Evolutionary conservation across 176 grass and related monocot genomes (phyloP), one percentile per base, ranked within the genome.

Genomic region (Themeda triandra): DNA sequence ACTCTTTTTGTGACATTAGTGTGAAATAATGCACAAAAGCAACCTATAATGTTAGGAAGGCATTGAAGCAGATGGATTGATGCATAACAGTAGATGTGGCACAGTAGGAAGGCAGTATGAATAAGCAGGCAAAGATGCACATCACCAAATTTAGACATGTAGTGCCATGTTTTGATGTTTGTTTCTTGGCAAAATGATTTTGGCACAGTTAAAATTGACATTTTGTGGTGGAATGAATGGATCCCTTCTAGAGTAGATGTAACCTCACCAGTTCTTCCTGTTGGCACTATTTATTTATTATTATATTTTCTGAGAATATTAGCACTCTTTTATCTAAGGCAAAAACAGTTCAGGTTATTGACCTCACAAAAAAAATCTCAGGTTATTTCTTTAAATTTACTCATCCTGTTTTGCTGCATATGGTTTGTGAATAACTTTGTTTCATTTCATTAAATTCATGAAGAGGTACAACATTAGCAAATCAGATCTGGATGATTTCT

Each of bases 381-480:
- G 24, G 15, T 9, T 42, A 11, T 66, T 67, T 19, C 46, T 41
- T 78, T 56, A 73, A 27, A 48, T 41, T 71, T 44, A 84, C 32
- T 73, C 15, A 56, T 74, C 33, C 32, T 87, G 18, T 72, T 74
- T 23, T 66, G 17, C 68, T 75, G 39, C 18, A 78, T 31, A 77
- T 69, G n/a, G 25, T 77, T 65, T 79, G 10, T 59, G 63, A 42
- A 30, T 88, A 31, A 73, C 27, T 87, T 66, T 14, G 62, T 39
- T 81, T 65, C 23, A 10, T 15, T 66, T 13, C 62, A 12, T 32
- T 86, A 27, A 48, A 45, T 59, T 48, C 64, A 84, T 87, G 58
- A 66, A 94, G 92, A 89, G 86, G 67, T 94, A 87, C 46, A 94
- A 91, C 75, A 91, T 94, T 77, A 91, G 86, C 66, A 77, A 76